phyloP scores from a whole-genome alignment of 305 asterid genomes.

The Rubia balearica region DNA sequence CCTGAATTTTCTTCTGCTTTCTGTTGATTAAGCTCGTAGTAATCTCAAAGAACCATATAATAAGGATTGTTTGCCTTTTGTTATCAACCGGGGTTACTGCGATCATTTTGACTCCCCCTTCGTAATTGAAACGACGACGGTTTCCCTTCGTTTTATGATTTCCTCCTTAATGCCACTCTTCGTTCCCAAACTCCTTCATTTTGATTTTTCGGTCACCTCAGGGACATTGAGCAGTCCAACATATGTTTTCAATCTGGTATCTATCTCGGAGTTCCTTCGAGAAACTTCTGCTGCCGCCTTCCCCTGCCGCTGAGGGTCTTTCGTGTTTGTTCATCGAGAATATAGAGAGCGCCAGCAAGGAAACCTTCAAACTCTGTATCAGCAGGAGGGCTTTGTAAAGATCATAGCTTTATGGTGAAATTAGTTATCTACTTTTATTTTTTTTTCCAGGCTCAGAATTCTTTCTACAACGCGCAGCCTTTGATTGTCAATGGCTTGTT shows the following conservation, averaged over 20 bases:
- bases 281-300: constrained; percentile 21
- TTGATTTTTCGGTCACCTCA: no score
- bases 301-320: constrained; percentile 55
- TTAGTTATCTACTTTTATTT: background rate
- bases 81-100: no score
- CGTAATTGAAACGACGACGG: no score
- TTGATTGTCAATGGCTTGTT: constrained; percentile 88
- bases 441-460: constrained; percentile 58
- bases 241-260: constrained; percentile 18
- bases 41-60: no score
- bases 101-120: no score
- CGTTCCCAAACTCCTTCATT: no score
- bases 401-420: background rate
- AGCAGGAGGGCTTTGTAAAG: constrained; percentile 39
- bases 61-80: no score
- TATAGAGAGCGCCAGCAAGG: constrained; percentile 80
- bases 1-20: no score
- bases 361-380: constrained; percentile 74
- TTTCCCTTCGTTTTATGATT: no score
- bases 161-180: no score
- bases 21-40: no score
- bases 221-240: no score
- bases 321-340: constrained; percentile 89
- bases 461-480: constrained; percentile 82
- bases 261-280: constrained; percentile 41